Percentiles rank a stretch among this genome's conserved stretches.
phyloP scores from a whole-genome alignment of 2,329 filamentous ascomycete genomes.

The Chrysosporium queenslandicum region DNA sequence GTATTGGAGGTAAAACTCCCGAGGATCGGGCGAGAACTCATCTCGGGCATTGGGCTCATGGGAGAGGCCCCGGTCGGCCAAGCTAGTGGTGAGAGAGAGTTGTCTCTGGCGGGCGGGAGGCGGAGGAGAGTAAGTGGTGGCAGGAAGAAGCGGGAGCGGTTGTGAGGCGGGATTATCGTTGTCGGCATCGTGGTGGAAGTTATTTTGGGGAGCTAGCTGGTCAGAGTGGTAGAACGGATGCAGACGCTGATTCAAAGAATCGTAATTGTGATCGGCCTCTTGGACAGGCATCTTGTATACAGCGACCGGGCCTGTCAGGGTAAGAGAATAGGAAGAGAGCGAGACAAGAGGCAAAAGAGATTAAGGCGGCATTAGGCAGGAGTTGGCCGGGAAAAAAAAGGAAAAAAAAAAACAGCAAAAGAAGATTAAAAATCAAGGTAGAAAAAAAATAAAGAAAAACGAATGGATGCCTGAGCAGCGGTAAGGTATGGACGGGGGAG shows the following conservation, averaged over 20 bases:
- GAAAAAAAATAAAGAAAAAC: not conserved
- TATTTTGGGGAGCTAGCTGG: constrained; percentile 15
- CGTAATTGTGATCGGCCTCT: constrained; percentile 34
- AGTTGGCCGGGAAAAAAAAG: not conserved
- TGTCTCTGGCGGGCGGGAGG: constrained; percentile 19
- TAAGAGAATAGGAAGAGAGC: no score
- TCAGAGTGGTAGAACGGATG: constrained; percentile 9
- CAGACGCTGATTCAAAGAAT: constrained; percentile 22
- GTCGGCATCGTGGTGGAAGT: constrained; percentile 23
- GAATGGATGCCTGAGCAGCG: not conserved
- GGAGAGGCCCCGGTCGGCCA: constrained; percentile 16
- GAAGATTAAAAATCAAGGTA: no score
- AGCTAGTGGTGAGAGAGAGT: constrained; percentile 19
- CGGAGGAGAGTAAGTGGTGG: constrained; percentile 24
- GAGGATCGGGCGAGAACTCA: constrained; percentile 36
- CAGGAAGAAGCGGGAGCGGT: constrained; percentile 19
- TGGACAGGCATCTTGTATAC: constrained; percentile 30
- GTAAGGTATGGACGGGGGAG: not conserved
- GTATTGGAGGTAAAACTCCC: constrained; percentile 44
- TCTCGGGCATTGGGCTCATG: constrained; percentile 20
- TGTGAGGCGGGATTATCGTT: constrained; percentile 21
- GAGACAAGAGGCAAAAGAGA: not conserved
- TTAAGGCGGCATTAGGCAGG: constrained; percentile 11
- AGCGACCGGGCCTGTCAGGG: no score
- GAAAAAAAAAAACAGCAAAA: not conserved